A percentile compares a stretch with the other conserved stretches of the same genome.
phyloP scores from a whole-genome alignment of 164 flowering plant species.

The Kingdonia uniflora region DNA sequence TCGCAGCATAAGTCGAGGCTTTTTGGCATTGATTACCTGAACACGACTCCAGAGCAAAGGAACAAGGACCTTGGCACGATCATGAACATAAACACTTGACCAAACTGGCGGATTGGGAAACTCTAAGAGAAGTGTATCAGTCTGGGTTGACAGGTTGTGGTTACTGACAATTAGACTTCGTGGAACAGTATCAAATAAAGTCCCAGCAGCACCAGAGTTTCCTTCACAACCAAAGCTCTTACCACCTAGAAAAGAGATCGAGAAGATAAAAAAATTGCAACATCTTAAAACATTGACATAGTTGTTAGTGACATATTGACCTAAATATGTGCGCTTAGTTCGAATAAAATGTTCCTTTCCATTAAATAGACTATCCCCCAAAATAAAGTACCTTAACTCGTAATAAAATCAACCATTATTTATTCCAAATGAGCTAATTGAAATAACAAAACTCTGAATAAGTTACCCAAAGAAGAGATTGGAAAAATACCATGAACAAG shows the following conservation, averaged over 20 bases:
- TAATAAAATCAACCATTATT: too few species aligned
- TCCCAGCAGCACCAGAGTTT: constrained; percentile 96
- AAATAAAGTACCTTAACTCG: too few species aligned
- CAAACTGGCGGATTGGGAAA: constrained; percentile 88
- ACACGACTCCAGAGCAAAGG: constrained; percentile 99
- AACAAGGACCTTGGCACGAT: constrained; percentile 74
- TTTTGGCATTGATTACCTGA: constrained; percentile 43
- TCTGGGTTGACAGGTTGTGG: constrained; percentile 74
- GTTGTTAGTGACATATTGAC: too few species aligned
- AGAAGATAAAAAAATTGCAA: neutral
- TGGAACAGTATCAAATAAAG: constrained; percentile 84
- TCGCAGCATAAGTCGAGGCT: too few species aligned
- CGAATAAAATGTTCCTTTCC: too few species aligned
- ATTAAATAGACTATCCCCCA: too few species aligned
- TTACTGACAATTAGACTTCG: constrained; percentile 75
- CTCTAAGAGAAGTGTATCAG: constrained; percentile 83
- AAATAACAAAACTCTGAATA: too few species aligned
- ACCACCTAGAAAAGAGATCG: constrained; percentile 57
- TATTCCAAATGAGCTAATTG: too few species aligned
- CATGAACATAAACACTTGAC: constrained; percentile 75
- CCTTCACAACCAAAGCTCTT: constrained; percentile 69
- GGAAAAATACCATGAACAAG: constrained; percentile 62
- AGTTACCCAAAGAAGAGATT: neutral
- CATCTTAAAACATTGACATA: neutral
- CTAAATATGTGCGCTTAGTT: too few species aligned